Conservation (phyloP, 768 basidiomycete genomes). For the Hygrocybe coccinea region DNA sequence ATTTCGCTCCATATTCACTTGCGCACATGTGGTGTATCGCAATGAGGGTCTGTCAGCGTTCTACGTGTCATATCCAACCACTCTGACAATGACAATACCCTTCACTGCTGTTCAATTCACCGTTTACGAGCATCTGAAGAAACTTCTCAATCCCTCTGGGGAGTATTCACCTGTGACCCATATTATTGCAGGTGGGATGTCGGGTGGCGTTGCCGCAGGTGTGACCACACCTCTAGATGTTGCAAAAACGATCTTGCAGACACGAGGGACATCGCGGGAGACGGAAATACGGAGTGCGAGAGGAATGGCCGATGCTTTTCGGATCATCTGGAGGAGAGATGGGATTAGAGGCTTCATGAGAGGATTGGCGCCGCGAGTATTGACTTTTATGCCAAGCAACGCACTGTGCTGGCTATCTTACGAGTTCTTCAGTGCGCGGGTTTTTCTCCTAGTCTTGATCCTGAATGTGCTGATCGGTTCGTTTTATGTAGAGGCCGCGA, state of each 20-base stretch:
- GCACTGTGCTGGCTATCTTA: constrained; percentile 97
- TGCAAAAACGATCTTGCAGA: constrained; percentile 95
- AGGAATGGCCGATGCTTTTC: constrained; percentile 84
- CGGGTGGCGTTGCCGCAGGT: constrained; percentile 91
- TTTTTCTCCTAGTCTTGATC: background rate
- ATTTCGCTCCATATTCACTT: constrained; percentile 82
- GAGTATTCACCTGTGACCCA: constrained; percentile 92
- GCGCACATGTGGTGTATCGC: constrained; percentile 77
- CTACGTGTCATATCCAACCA: constrained; percentile 98
- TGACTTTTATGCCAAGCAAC: constrained; percentile 95
- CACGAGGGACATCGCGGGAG: constrained; percentile 85
- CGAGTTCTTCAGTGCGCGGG: constrained; percentile 91
- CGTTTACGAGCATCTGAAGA: constrained; percentile 91
- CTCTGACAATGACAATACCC: constrained; percentile 91
- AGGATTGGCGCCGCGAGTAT: constrained; percentile 84
- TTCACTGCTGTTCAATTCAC: constrained; percentile 98
- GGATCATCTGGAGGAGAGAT: constrained; percentile 82
- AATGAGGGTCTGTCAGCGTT: constrained; percentile 87
- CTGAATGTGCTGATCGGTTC: background rate
- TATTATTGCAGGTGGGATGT: constrained; percentile 84
- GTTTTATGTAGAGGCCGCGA: constrained; percentile 52
- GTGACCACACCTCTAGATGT: constrained; percentile 97
- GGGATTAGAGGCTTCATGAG: constrained; percentile 81
- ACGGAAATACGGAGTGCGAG: constrained; percentile 74
- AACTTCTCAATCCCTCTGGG: constrained; percentile 75